Percentiles rank a stretch among this genome's conserved stretches.
These are phyloP conservation scores for Eucalyptus sp. DNA, from an alignment of 345 rosid genomes.

Conservation along the genomic window DNA sequence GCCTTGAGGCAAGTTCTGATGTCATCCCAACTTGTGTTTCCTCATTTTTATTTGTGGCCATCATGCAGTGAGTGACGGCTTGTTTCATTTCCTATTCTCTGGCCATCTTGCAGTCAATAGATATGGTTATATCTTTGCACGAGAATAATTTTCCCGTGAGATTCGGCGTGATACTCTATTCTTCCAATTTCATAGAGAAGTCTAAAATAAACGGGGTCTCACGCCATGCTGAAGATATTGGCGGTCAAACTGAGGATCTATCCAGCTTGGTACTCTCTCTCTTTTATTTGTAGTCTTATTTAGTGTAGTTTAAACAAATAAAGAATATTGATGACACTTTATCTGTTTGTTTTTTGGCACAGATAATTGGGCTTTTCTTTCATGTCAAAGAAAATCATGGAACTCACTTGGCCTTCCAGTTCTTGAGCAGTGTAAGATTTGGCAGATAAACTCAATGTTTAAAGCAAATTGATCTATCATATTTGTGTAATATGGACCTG, in stretches of 20 bases:
- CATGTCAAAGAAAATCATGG: constrained; percentile 84
- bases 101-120: constrained; percentile 56
- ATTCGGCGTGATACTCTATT: constrained; percentile 84
- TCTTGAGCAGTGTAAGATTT: constrained; percentile 67
- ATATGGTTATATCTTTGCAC: constrained; percentile 55
- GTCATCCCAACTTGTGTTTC: neutral
- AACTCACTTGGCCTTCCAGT: constrained; percentile 69
- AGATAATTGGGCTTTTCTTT: constrained; percentile 81
- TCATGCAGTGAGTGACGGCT: neutral
- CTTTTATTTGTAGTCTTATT: neutral
- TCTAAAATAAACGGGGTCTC: constrained; percentile 50
- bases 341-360: constrained; percentile 15
- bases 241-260: constrained; percentile 41
- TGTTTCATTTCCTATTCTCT: constrained; percentile 2
- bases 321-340: neutral
- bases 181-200: constrained; percentile 49
- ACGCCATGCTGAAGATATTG: constrained; percentile 20
- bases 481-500: neutral
- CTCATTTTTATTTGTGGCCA: neutral
- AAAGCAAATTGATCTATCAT: neutral
- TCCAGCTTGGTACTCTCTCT: constrained; percentile 67
- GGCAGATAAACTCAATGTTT: neutral
- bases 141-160: constrained; percentile 83
- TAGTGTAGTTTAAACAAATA: neutral
- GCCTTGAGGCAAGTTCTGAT: constrained; percentile 71